Percentiles rank a stretch among this genome's conserved stretches.
Evolutionary conservation across 441 rosid species (phyloP).

Genomic region (Syzygium syzygioides): DNA sequence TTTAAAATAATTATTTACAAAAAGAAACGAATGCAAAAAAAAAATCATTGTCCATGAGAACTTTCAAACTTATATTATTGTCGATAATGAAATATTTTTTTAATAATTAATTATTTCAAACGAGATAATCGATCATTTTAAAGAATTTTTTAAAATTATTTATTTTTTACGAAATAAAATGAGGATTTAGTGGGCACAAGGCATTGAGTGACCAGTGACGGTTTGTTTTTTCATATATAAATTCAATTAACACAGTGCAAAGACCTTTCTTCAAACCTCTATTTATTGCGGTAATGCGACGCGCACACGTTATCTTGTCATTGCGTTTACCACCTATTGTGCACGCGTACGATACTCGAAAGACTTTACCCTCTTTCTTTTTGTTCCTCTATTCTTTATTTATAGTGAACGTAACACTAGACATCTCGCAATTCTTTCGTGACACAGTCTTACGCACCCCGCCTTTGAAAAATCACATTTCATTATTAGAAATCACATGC

Average conservation of each 20-base stretch:
- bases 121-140: fast-evolving
- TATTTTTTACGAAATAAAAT: fast-evolving
- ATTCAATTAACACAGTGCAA: not conserved
- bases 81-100: fast-evolving
- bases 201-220: not conserved
- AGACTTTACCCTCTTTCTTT: too few relatives aligned
- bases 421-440: too few relatives aligned
- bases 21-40: not conserved
- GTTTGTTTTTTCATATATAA: not conserved
- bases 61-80: fast-evolving
- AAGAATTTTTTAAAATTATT: not conserved
- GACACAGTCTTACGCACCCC: too few relatives aligned
- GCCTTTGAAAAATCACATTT: too few relatives aligned
- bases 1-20: not conserved
- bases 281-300: not conserved
- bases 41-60: fast-evolving
- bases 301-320: too few relatives aligned
- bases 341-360: too few relatives aligned
- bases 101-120: not conserved
- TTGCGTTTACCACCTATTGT: too few relatives aligned
- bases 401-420: too few relatives aligned
- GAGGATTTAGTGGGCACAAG: not conserved
- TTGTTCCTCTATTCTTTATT: too few relatives aligned
- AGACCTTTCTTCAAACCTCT: not conserved
- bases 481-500: too few relatives aligned